Percentiles rank a stretch among this genome's conserved stretches.
These are phyloP conservation scores for Microcera coccophila DNA, from an alignment of 2,329 filamentous ascomycete species.

Conservation along the genomic window DNA sequence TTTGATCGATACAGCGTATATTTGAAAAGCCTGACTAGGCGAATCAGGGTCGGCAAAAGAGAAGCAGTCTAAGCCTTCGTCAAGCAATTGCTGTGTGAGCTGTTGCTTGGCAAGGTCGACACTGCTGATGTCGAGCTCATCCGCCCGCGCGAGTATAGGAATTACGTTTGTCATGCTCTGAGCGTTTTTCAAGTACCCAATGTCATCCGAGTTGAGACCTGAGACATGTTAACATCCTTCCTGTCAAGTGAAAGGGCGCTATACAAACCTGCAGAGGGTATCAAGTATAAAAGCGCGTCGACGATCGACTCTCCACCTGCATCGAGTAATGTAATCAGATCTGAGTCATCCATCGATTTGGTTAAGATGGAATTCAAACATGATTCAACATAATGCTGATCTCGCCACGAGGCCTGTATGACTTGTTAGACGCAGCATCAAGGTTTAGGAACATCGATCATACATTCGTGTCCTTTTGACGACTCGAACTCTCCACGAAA, in stretches of 20 bases:
- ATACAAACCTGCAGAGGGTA: constrained; percentile 59
- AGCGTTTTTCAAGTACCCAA: constrained; percentile 68
- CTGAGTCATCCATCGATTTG: constrained; percentile 63
- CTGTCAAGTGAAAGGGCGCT: neutral
- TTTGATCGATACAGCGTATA: constrained; percentile 75
- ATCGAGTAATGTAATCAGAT: constrained; percentile 73
- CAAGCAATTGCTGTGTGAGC: constrained; percentile 53
- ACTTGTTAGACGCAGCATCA: neutral
- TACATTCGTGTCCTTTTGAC: constrained; percentile 51
- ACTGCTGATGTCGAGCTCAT: constrained; percentile 59
- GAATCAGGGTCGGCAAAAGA: constrained; percentile 50
- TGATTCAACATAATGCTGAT: constrained; percentile 68
- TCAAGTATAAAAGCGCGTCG: constrained; percentile 79
- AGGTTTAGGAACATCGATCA: constrained; percentile 18
- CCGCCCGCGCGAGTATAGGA: constrained; percentile 73
- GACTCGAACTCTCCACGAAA: constrained; percentile 81
- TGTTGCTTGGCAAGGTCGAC: constrained; percentile 56
- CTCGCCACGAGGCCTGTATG: constrained; percentile 51
- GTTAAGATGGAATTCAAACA: constrained; percentile 28
- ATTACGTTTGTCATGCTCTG: constrained; percentile 77
- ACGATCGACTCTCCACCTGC: constrained; percentile 80
- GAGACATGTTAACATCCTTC: constrained; percentile 11
- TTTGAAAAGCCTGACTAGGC: constrained; percentile 36
- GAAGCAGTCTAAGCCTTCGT: constrained; percentile 61
- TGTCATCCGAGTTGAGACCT: constrained; percentile 46